A percentile compares a stretch with the other conserved stretches of the same genome.
phyloP scores from a whole-genome alignment of 305 asterid genomes.

The Solanum chacoense region DNA sequence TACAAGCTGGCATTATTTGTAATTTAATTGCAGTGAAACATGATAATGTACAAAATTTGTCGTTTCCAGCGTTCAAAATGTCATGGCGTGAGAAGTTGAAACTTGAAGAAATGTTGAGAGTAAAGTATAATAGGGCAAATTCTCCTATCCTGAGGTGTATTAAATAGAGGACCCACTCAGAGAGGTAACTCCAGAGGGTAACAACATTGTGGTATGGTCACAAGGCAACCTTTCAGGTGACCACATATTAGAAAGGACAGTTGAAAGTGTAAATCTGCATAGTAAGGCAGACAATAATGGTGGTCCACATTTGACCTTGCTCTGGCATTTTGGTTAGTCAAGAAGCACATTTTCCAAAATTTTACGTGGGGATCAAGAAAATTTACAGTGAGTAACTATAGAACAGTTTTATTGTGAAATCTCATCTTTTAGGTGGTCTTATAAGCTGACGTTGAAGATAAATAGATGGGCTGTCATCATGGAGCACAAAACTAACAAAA shows the following conservation, averaged over 20 bases:
- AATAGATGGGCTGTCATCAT: background rate
- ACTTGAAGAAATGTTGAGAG: background rate
- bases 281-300: background rate
- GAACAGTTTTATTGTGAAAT: background rate
- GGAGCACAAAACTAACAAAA: background rate
- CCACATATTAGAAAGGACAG: background rate
- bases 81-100: background rate
- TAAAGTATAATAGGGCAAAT: background rate
- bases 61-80: background rate
- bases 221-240: background rate
- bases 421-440: background rate
- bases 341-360: background rate
- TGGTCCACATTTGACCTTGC: background rate
- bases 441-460: background rate
- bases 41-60: background rate
- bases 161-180: background rate
- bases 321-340: background rate
- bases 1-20: background rate
- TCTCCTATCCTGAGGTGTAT: background rate
- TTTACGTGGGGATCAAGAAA: background rate
- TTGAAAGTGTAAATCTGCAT: background rate
- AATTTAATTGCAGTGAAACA: background rate
- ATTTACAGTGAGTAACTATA: background rate
- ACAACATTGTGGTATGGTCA: background rate
- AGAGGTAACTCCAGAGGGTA: constrained; percentile 3